These are phyloP conservation scores for Chlamydomonas schloesseri DNA, from an alignment of 139 green algal genomes.

Conservation along the genomic window DNA sequence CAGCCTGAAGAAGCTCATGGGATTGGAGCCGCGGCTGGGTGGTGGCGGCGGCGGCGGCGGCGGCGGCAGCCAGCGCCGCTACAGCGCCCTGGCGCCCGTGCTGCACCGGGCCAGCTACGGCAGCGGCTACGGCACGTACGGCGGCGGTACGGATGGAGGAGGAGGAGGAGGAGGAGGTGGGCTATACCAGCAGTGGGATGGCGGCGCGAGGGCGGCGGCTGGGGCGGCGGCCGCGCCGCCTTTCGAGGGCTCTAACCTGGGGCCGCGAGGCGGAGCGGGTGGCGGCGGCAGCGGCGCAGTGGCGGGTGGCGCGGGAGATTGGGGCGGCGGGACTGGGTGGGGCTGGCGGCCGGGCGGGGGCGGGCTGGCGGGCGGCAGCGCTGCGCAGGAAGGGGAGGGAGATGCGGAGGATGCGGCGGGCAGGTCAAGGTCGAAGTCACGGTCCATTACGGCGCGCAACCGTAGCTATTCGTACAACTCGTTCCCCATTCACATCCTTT, in stretches of 20 bases:
- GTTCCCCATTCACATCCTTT: slow-evolving; percentile 27
- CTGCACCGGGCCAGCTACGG: neutral
- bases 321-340: too few species aligned
- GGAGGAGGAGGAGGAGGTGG: neutral
- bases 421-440: neutral
- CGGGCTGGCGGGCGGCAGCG: neutral
- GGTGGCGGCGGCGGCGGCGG: slow-evolving; percentile 1
- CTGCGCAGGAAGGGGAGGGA: too few species aligned
- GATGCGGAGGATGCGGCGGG: neutral
- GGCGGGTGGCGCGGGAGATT: too few species aligned
- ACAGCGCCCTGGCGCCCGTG: slow-evolving; percentile 15
- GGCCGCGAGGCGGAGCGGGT: too few species aligned
- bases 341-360: too few species aligned
- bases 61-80: neutral
- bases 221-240: too few species aligned
- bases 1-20: slow-evolving; percentile 45
- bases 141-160: too few species aligned
- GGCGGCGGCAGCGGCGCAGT: too few species aligned
- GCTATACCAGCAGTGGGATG: too few species aligned
- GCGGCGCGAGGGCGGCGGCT: too few species aligned
- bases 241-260: too few species aligned
- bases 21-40: too few species aligned
- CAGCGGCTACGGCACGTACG: neutral
- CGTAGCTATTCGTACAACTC: slow-evolving; percentile 10
- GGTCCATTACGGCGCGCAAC: neutral